Conservation (phyloP, 2,329 filamentous ascomycete species). For the Aspergillus pseudonomiae region DNA sequence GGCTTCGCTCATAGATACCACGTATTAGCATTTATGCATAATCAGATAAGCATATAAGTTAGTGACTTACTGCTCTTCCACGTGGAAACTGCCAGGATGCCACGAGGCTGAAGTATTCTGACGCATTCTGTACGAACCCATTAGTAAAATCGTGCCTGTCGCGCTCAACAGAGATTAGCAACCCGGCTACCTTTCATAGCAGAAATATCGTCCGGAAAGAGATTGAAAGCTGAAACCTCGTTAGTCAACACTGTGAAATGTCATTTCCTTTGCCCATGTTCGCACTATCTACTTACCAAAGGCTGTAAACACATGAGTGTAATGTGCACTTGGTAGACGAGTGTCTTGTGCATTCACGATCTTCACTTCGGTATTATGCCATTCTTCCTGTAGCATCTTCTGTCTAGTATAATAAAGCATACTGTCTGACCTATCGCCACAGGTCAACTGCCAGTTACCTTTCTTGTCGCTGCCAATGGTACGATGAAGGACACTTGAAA, state of each 20-base stretch:
- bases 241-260: neutral
- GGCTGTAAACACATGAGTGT: conserved; percentile 51
- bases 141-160: no score
- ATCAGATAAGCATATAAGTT: neutral
- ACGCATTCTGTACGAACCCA: conserved; percentile 29
- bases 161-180: no score
- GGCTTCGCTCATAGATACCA: conserved; percentile 12
- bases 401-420: conserved; percentile 48
- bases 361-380: conserved; percentile 50
- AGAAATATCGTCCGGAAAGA: conserved; percentile 47
- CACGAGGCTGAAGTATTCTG: conserved; percentile 39
- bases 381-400: conserved; percentile 47
- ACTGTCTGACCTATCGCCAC: conserved; percentile 50
- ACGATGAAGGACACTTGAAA: conserved; percentile 51
- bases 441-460: conserved; percentile 51
- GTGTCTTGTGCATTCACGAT: conserved; percentile 55
- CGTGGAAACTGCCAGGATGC: conserved; percentile 37
- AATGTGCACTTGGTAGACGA: conserved; percentile 40
- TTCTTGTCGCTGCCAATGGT: conserved; percentile 44
- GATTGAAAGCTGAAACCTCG: conserved; percentile 39
- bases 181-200: conserved; percentile 38
- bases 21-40: neutral
- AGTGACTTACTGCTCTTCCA: conserved; percentile 37
- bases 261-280: no score
- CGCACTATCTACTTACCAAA: conserved; percentile 39